A percentile compares a stretch with the other conserved stretches of the same genome.
Conservation (phyloP, 208 protist species). For the Trypanosoma platydactyli region DNA sequence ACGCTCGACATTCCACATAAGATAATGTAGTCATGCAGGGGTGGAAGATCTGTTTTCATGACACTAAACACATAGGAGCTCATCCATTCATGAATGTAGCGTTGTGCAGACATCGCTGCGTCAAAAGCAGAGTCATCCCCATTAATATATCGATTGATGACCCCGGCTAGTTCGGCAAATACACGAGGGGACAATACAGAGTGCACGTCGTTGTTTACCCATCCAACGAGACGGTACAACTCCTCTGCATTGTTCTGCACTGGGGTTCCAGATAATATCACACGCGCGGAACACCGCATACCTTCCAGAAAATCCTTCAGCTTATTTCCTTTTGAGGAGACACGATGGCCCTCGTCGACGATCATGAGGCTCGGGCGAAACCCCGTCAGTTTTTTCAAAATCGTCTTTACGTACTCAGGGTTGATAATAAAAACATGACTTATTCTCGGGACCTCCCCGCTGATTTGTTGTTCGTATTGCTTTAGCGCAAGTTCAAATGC, state of each 20-base stretch:
- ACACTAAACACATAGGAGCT: conserved; percentile 82
- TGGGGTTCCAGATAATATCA: conserved; percentile 90
- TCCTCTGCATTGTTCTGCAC: conserved; percentile 87
- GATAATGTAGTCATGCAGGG: conserved; percentile 82
- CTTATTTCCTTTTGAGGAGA: conserved; percentile 68
- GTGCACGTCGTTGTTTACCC: conserved; percentile 57
- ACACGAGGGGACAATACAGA: conserved; percentile 47
- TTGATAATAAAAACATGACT: conserved; percentile 84
- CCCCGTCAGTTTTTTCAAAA: conserved; percentile 42
- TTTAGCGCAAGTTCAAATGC: conserved; percentile 51
- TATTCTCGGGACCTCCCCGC: conserved; percentile 24
- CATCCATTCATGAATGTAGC: conserved; percentile 87
- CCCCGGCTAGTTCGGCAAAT: conserved; percentile 55
- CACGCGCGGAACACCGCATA: conserved; percentile 48
- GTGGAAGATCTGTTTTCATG: conserved; percentile 78
- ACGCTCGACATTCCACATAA: conserved; percentile 65
- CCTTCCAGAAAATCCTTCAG: conserved; percentile 56
- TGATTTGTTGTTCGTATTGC: conserved; percentile 55
- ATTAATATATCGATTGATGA: conserved; percentile 74
- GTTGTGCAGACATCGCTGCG: conserved; percentile 58
- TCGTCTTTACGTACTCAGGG: conserved; percentile 58
- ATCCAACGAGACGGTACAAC: conserved; percentile 83
- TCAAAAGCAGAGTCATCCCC: conserved; percentile 61
- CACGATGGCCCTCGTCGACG: conserved; percentile 83
- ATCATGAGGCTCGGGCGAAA: conserved; percentile 80